phyloP scores from a whole-genome alignment of 176 grass and related monocot species.

The Saccharum spontaneum region DNA sequence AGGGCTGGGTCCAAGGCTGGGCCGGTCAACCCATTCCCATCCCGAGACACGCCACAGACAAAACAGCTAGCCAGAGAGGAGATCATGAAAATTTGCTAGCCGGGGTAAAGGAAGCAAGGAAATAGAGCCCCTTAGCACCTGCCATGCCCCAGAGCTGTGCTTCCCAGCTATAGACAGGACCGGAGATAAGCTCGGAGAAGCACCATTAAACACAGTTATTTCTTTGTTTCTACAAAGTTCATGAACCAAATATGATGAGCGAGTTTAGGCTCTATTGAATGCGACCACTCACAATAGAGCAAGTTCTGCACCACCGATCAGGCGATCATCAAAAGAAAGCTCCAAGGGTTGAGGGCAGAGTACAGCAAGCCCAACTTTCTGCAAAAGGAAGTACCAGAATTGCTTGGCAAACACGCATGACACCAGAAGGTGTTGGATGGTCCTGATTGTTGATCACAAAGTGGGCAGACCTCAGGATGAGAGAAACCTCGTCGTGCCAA shows the following conservation, averaged over 20 bases:
- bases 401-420: background rate
- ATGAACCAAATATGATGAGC: background rate
- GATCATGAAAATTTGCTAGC: background rate
- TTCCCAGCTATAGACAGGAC: background rate
- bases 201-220: background rate
- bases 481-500: background rate
- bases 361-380: background rate
- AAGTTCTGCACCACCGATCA: background rate
- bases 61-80: background rate
- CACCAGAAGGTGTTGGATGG: background rate
- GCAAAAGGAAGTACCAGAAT: background rate
- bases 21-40: background rate
- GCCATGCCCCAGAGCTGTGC: background rate
- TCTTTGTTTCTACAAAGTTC: background rate
- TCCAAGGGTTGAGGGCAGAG: background rate
- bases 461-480: background rate
- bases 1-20: background rate
- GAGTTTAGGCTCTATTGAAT: background rate
- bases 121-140: background rate
- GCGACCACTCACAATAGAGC: background rate
- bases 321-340: background rate
- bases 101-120: background rate
- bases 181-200: background rate
- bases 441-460: background rate
- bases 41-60: background rate